Evolutionary conservation across 2,329 filamentous ascomycete genomes (phyloP).

Genomic region (Colletotrichum costaricense): DNA sequence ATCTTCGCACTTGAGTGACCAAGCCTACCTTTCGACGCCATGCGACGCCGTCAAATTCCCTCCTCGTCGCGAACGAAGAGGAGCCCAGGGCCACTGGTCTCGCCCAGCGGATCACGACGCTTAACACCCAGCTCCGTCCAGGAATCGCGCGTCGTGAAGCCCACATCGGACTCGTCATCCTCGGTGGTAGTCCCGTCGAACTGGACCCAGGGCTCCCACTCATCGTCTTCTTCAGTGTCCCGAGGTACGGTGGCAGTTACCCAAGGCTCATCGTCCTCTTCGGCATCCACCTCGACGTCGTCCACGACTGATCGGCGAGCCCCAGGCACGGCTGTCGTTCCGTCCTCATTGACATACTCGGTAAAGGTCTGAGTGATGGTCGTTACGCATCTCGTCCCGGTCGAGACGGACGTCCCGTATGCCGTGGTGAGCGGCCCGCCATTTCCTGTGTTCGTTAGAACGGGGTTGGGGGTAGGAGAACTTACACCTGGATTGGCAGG

Average conservation of each 20-base stretch:
- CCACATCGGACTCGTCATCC: background rate
- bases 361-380: slow-evolving; percentile 36
- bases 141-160: slow-evolving; percentile 7
- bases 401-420: slow-evolving; percentile 22
- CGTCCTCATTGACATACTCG: slow-evolving; percentile 31
- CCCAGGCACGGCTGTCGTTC: slow-evolving; percentile 8
- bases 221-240: background rate
- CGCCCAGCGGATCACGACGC: slow-evolving; percentile 11
- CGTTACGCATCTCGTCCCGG: slow-evolving; percentile 29
- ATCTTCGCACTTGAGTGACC: background rate
- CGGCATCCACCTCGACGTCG: background rate
- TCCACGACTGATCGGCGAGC: slow-evolving; percentile 6
- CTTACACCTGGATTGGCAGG: slow-evolving; percentile 8
- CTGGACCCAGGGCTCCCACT: slow-evolving; percentile 5
- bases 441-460: slow-evolving; percentile 25
- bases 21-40: background rate
- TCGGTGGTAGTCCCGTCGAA: background rate
- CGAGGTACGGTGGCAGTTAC: background rate
- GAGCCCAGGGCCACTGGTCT: background rate
- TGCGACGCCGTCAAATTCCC: background rate
- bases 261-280: background rate
- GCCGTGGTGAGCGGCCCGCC: slow-evolving; percentile 14
- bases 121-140: slow-evolving; percentile 3
- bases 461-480: slow-evolving; percentile 21
- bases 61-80: slow-evolving; percentile 11